Evolutionary conservation across 306 rosid genomes (phyloP), one percentile per base, ranked within the genome.

Genomic region (Nissolia schottii): DNA sequence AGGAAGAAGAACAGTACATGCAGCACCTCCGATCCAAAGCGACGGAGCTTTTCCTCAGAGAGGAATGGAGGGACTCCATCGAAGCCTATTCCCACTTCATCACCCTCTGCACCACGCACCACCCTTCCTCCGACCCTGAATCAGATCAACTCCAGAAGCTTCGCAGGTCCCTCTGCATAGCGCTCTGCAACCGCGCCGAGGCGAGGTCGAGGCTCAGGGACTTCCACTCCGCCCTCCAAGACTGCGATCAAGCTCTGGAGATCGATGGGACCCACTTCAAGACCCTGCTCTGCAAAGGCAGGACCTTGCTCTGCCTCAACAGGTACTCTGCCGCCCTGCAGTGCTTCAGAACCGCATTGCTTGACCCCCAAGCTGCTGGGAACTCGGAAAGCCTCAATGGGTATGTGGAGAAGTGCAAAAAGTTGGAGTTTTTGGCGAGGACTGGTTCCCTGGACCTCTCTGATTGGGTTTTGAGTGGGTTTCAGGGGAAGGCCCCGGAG

Each of bases 1-100:
- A 81, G 59, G 74, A 77, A 60, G 90, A 75, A 31, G 89, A n/a
- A n/a, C n/a, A 74, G 20, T 46, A 14, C 16, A 25, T 89, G 82
- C 97, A 90, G 48, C 77, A 72, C 13, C 88, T 93, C 20, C 63
- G 97, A 86, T 89, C 97, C 73, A 93, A 80, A 83, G 98, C 98
- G 78, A 74, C 92, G 3, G 96, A 93, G 70, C 88, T 87, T 34
- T 76, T 90, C 63, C 79, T 93, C 14, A 85, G 96, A 88, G 97
- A 90, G 82, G 96, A 93, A 83, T 93, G 97, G 96, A 76, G 63
- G 1, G 90, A 87, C 0, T 76, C 94, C 1, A 69, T 91, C 16
- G 34, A 66, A 0, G 77, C 85, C 6, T 93, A 89, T 71, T 84
- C 96, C 20, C 82, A 79, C 2, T 82, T 90, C 86, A 89, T 90